A percentile compares a stretch with the other conserved stretches of the same genome.
Evolutionary conservation across 495 filamentous ascomycete species (phyloP).

Genomic region (Chaetomidium leptoderma): DNA sequence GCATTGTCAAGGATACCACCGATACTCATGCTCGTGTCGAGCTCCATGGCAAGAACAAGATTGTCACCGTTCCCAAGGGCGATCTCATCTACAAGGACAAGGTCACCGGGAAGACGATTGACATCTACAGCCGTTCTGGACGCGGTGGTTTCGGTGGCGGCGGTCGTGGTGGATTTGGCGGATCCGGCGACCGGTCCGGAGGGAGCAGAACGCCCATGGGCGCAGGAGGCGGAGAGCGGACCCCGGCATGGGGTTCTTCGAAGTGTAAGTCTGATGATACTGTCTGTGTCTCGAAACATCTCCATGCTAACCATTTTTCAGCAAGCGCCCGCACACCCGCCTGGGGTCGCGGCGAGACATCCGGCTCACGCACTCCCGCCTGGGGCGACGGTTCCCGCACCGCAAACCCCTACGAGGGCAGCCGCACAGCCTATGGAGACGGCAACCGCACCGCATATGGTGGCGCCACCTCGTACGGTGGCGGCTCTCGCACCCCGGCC

Average conservation of each 20-base stretch:
- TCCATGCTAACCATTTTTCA: conserved; percentile 26
- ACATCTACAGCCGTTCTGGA: conserved; percentile 57
- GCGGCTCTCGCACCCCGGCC: conserved; percentile 48
- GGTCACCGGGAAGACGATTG: conserved; percentile 68
- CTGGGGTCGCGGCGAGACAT: conserved; percentile 54
- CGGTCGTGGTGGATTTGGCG: conserved; percentile 31
- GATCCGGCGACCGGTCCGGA: conserved; percentile 36
- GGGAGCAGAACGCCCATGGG: conserved; percentile 69
- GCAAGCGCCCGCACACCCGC: conserved; percentile 61
- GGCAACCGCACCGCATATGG: conserved; percentile 72
- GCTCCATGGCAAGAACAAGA: conserved; percentile 86
- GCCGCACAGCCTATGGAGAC: conserved; percentile 65
- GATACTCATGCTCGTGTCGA: conserved; percentile 82
- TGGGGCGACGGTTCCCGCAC: conserved; percentile 75
- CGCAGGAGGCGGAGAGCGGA: conserved; percentile 55
- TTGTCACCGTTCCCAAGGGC: conserved; percentile 73
- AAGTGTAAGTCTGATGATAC: conserved; percentile 50
- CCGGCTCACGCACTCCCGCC: conserved; percentile 65
- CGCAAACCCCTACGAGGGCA: conserved; percentile 77
- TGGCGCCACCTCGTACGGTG: conserved; percentile 54
- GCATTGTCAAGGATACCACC: conserved; percentile 90
- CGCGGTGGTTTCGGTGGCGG: conserved; percentile 36
- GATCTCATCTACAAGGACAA: conserved; percentile 77
- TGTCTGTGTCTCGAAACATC: not conserved
- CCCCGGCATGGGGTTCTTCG: conserved; percentile 62